A percentile compares a stretch with the other conserved stretches of the same genome.
Conservation (phyloP, 2,329 filamentous ascomycete genomes). For the Cladosporium oxysporum region DNA sequence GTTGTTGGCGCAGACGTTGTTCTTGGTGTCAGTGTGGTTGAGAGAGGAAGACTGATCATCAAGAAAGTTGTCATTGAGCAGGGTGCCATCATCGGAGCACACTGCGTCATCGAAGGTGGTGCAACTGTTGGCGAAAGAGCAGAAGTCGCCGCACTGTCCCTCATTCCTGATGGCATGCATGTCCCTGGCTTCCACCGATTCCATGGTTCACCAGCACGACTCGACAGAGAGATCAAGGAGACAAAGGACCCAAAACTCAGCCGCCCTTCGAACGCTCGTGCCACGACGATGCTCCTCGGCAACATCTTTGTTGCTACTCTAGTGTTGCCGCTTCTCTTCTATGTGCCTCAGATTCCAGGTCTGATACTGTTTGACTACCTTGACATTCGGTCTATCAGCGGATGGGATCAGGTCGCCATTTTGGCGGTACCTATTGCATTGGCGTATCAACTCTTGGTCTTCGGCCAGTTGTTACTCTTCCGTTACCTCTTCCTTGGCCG, state of each 20-base stretch:
- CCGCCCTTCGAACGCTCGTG: constrained; percentile 25
- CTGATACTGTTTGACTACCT: constrained; percentile 27
- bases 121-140: constrained; percentile 28
- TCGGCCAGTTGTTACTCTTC: constrained; percentile 26
- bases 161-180: constrained; percentile 29
- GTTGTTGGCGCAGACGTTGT: constrained; percentile 28
- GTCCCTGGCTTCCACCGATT: constrained; percentile 26
- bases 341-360: constrained; percentile 28
- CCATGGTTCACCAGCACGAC: constrained; percentile 29
- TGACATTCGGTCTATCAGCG: constrained; percentile 22
- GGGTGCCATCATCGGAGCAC: constrained; percentile 27
- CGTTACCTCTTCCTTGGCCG: constrained; percentile 25
- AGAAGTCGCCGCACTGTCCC: constrained; percentile 28
- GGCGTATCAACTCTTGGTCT: constrained; percentile 27
- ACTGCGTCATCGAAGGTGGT: constrained; percentile 29
- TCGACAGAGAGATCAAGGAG: constrained; percentile 25
- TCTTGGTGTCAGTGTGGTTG: constrained; percentile 27
- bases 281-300: constrained; percentile 22
- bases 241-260: constrained; percentile 16
- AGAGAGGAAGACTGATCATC: constrained; percentile 28
- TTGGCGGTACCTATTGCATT: constrained; percentile 27
- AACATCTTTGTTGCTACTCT: constrained; percentile 24
- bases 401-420: constrained; percentile 28
- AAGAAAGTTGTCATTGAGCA: constrained; percentile 28
- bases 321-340: constrained; percentile 25